Percentiles rank a stretch among this genome's conserved stretches.
phyloP scores from a whole-genome alignment of 306 rosid species.

The Albizia julibrissin region DNA sequence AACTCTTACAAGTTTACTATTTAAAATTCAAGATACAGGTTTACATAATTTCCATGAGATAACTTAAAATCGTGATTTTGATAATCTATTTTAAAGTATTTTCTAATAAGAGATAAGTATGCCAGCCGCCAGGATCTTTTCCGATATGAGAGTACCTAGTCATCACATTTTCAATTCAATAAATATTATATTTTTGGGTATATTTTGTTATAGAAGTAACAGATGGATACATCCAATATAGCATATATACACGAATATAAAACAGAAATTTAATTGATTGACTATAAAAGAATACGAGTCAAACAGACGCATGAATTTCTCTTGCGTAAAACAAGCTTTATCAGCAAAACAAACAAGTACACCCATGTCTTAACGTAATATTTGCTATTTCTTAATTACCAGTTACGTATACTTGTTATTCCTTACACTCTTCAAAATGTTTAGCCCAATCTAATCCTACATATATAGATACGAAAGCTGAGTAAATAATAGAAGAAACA shows the following conservation, averaged over 20 bases:
- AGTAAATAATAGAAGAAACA: not conserved
- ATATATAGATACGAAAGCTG: not conserved
- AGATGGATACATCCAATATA: too few species aligned
- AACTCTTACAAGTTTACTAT: too few species aligned
- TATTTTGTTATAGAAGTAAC: not conserved
- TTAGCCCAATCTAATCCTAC: not conserved
- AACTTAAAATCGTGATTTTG: too few species aligned
- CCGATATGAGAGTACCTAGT: not conserved
- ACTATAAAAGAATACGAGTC: not conserved
- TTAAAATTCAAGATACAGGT: too few species aligned
- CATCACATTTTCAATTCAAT: not conserved
- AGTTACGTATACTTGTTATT: not conserved
- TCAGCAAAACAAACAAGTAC: not conserved
- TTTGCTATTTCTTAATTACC: not conserved
- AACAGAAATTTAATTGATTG: not conserved
- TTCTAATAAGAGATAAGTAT: too few species aligned
- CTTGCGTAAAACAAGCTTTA: not conserved
- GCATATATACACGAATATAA: too few species aligned
- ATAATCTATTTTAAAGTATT: too few species aligned
- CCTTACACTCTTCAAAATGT: not conserved
- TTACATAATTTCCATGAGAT: too few species aligned
- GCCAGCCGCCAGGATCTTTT: too few species aligned
- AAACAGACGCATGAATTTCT: not conserved
- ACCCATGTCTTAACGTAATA: not conserved
- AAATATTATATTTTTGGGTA: not conserved